A percentile compares a stretch with the other conserved stretches of the same genome.
Evolutionary conservation across 2,329 filamentous ascomycete genomes (phyloP).

Genomic region (Xylariales sp.): DNA sequence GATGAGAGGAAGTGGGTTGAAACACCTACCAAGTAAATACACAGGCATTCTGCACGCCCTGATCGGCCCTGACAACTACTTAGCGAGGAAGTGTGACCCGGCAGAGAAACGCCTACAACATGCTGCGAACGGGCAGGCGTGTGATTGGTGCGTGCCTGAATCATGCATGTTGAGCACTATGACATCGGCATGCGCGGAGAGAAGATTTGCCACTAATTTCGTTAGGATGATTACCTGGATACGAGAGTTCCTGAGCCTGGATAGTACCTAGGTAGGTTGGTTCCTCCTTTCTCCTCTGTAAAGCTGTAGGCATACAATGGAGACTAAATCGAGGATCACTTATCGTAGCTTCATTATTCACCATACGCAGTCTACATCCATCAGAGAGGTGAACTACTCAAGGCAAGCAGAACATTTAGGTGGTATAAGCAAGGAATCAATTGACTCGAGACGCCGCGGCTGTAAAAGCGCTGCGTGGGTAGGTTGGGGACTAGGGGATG

Average conservation of each 20-base stretch:
- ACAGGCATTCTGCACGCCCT: neutral
- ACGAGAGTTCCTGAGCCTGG: neutral
- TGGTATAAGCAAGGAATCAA: slow-evolving; percentile 16
- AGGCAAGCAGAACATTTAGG: neutral
- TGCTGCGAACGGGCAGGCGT: slow-evolving; percentile 9
- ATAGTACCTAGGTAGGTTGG: neutral
- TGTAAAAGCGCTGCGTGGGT: slow-evolving; percentile 23
- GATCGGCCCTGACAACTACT: slow-evolving; percentile 11
- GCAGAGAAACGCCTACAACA: slow-evolving; percentile 9
- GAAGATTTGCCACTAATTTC: slow-evolving; percentile 5
- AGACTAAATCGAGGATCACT: neutral
- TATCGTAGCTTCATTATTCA: neutral
- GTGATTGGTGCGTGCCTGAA: slow-evolving; percentile 38
- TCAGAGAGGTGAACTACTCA: neutral
- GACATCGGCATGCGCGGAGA: slow-evolving; percentile 3
- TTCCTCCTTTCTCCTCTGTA: neutral
- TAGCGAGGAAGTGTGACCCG: slow-evolving; percentile 20
- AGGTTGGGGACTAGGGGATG: slow-evolving; percentile 25
- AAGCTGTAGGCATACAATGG: neutral
- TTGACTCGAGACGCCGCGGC: slow-evolving; percentile 28
- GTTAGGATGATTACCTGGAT: neutral
- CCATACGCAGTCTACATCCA: neutral
- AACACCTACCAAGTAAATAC: slow-evolving; percentile 20
- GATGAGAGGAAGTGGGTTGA: slow-evolving; percentile 24
- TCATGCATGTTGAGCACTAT: slow-evolving; percentile 30